Evolutionary conservation across 176 grass and related monocot species (phyloP).

Genomic region (Lolium multiflorum): DNA sequence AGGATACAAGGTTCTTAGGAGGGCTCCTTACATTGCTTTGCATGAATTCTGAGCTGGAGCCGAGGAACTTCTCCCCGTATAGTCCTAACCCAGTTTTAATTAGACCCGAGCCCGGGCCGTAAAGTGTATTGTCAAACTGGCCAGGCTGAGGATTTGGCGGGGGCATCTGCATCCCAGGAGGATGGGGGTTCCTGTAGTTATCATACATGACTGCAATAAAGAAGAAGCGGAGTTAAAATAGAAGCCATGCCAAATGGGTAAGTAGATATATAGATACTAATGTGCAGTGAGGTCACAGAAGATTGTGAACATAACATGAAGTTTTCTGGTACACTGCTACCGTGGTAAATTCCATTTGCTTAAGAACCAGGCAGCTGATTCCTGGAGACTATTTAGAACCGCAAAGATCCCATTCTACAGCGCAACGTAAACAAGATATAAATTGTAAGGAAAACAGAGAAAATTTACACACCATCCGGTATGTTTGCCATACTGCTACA

Average conservation of each 20-base stretch:
- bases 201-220: constrained; percentile 84
- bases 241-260: not conserved
- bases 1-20: not conserved
- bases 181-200: constrained; percentile 49
- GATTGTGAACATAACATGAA: not conserved
- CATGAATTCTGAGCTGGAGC: constrained; percentile 95
- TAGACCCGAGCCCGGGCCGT: constrained; percentile 71
- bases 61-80: constrained; percentile 77
- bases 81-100: constrained; percentile 65
- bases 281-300: not conserved
- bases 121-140: constrained; percentile 73
- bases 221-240: not conserved
- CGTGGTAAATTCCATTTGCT: not conserved
- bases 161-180: constrained; percentile 57
- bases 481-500: not conserved
- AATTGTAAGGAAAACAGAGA: not conserved
- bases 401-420: not conserved
- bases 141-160: constrained; percentile 58
- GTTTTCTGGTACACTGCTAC: not conserved
- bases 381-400: not conserved
- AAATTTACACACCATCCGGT: not conserved
- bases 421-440: not conserved
- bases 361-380: not conserved
- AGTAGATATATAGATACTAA: not conserved
- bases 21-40: constrained; percentile 78